Base-by-base conservation (phyloP, 805 yeast species). In the Candida adriatica region DNA sequence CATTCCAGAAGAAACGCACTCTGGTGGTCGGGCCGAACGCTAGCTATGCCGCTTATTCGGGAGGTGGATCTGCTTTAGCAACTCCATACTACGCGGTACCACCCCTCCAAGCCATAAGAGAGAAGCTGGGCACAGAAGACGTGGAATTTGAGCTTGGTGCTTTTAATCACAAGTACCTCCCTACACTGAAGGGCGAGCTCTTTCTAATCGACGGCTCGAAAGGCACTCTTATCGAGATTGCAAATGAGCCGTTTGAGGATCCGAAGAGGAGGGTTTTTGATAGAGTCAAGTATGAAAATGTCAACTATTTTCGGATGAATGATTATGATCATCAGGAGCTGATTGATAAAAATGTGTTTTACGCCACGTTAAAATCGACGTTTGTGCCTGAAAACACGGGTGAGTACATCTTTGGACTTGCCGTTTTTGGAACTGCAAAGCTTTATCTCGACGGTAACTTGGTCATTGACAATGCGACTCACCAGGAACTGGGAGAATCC, bases 21-120 rank as follows among this genome's bases (percentile, higher is more conserved):
- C 71, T 73, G 2, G 67, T 76, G 13, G 69, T 76, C 45, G 84
- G 83, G 4, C 79, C 80, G 22, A 72, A 70, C 39, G 79, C 73
- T 17, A 69, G 62, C 40, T 51, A 48, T 27, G 58, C 73, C 6
- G 63, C 66, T 24, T 68, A 60, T 38, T 66, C 73, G 16, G 81
- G 82, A 36, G 82, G 82, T 40, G 82, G 82, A 6, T 73, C 79
- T 14, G 79, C 80, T 22, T 58, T 73, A 8, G 53, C 70, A 40
- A 51, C 54, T 15, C 65, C 75, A 5, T 63, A 69, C 46, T 68
- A 71, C 48, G 55, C 61, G 11, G 59, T 68, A 7, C 54, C 73
- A 10, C 75, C 76, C 4, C 63, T 49, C 26, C 68, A 70, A 13
- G 75, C 69, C 13, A 65, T 73, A 33, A 33, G 49, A 8, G 40